phyloP scores from a whole-genome alignment of 148 eudicot species.

The Mesembryanthemum crystallinum region DNA sequence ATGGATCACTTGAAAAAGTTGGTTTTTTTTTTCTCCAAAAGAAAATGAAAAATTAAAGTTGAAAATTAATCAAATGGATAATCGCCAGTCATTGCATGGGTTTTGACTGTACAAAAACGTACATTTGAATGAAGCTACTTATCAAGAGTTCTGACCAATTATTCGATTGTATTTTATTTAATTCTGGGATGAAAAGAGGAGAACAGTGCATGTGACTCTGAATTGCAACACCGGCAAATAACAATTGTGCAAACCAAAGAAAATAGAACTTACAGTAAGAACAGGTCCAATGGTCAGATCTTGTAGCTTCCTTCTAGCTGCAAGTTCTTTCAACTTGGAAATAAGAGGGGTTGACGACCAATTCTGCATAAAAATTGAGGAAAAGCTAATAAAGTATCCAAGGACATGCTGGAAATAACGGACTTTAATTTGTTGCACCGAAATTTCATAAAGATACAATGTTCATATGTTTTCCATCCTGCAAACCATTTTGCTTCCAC shows the following conservation, averaged over 20 bases:
- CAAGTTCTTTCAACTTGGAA: slow-evolving; percentile 61
- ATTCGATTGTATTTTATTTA: background rate
- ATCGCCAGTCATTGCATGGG: background rate
- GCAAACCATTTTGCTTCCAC: background rate
- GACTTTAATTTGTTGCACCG: background rate
- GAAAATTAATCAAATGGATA: background rate
- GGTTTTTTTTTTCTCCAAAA: too few species aligned
- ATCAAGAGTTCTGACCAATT: background rate
- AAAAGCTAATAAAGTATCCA: background rate
- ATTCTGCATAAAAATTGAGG: slow-evolving; percentile 47
- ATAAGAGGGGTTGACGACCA: slow-evolving; percentile 74
- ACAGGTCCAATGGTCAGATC: slow-evolving; percentile 83
- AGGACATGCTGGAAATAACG: background rate
- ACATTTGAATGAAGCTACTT: background rate
- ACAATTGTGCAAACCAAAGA: background rate
- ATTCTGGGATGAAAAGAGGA: background rate
- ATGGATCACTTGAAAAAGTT: too few species aligned
- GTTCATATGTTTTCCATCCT: background rate
- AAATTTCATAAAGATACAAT: background rate
- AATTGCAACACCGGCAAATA: slow-evolving; percentile 4
- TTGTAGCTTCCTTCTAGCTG: slow-evolving; percentile 75
- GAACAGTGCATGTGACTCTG: background rate
- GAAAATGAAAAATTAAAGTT: too few species aligned
- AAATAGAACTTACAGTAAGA: slow-evolving; percentile 59
- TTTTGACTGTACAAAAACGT: background rate